Evolutionary conservation across 164 flowering plant species (phyloP), one percentile per base, ranked within the genome.

Genomic region (Chloranthus sessilifolius): DNA sequence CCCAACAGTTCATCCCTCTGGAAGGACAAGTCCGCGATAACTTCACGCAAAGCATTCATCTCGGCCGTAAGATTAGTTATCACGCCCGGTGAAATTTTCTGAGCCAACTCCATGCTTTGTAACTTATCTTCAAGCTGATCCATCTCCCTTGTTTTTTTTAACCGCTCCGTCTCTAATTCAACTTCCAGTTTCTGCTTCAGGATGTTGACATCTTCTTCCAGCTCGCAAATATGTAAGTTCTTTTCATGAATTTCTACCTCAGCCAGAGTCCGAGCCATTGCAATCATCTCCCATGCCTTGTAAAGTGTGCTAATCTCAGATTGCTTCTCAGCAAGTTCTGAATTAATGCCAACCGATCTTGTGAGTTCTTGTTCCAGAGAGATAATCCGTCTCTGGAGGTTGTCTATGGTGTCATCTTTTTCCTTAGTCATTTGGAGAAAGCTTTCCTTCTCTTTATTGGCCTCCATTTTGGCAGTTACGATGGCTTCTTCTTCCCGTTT

Each of bases 291-390:
- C 54, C 61, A 48, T 45, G 64, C 68, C 55, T 64, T 47, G 29
- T 41, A 34, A 22, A 62, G 59, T 35, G 30, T 21, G 17, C 42
- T 19, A 44, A 60, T 52, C 37, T 49, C 45, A 6, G 60, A 50
- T 42, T 55, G 61, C 39, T 61, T 67, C 44, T 61, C 68, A 5
- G 27, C 40, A 8, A 42, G 54, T 53, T 55, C 58, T 15, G 52
- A 46, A 43, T 48, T 48, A 11, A 48, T 22, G 20, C 23, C 35
- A 55, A 16, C 30, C 27, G 74, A 66, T 47, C 53, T 50, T 24
- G 58, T 59, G 15, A 75, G 69, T 20, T 65, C 67, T 26, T 71
- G 33, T 52, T 79, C 82, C 61, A 78, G 16, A 9, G 68, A 68
- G 17, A 34, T 29, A 49, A 72, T 52, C 27, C 43, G 59, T 53